These are phyloP conservation scores for Dryadomyces sulphureus DNA, from an alignment of 2,329 filamentous ascomycete species.

Conservation along the genomic window DNA sequence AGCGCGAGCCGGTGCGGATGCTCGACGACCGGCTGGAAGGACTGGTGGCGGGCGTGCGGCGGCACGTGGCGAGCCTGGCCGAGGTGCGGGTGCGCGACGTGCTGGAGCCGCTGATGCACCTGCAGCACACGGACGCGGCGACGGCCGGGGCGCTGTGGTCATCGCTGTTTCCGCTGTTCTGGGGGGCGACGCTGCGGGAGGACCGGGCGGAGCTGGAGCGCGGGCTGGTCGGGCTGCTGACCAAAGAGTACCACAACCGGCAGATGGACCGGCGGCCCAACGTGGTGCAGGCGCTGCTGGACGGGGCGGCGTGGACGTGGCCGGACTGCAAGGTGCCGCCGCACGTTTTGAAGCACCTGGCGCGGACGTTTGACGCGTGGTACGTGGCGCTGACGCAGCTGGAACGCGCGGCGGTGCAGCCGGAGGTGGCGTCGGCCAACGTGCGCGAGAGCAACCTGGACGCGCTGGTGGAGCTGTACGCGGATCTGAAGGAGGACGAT, in stretches of 20 bases:
- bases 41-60: constrained; percentile 62
- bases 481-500: constrained; percentile 83
- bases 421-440: constrained; percentile 67
- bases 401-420: constrained; percentile 75
- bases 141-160: constrained; percentile 86
- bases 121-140: constrained; percentile 76
- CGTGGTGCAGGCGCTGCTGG: constrained; percentile 81
- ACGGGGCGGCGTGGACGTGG: constrained; percentile 70
- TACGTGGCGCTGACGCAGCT: constrained; percentile 86
- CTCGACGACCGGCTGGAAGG: constrained; percentile 69
- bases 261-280: constrained; percentile 94
- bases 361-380: constrained; percentile 91
- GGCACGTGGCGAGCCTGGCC: constrained; percentile 71
- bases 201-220: constrained; percentile 84
- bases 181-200: constrained; percentile 76
- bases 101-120: constrained; percentile 75
- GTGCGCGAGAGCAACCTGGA: constrained; percentile 92
- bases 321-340: constrained; percentile 87
- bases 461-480: constrained; percentile 86
- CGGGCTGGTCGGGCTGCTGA: constrained; percentile 76
- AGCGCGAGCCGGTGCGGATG: constrained; percentile 49
- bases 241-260: constrained; percentile 87
- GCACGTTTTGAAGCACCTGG: constrained; percentile 90
- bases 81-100: constrained; percentile 82
- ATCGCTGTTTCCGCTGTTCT: constrained; percentile 79